phyloP scores from a whole-genome alignment of 345 rosid genomes.

The Populus pruinosa region DNA sequence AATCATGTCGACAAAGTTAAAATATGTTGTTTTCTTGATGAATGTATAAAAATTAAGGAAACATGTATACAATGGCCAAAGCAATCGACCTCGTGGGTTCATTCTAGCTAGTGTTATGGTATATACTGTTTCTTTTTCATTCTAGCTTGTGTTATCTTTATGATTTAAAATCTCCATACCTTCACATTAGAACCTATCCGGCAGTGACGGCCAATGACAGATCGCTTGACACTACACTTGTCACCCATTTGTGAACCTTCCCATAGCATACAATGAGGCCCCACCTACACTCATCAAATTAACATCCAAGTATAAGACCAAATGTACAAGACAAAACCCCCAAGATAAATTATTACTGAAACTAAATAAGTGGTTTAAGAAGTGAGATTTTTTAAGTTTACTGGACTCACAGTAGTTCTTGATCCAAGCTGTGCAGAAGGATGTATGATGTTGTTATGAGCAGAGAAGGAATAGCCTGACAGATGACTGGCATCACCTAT shows the following conservation, averaged over 20 bases:
- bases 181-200: conserved; percentile 94
- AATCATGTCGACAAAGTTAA: background rate
- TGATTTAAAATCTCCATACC: conserved; percentile 41
- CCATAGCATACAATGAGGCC: conserved; percentile 87
- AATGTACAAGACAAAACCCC: background rate
- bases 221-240: conserved; percentile 92
- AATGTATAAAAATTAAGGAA: background rate
- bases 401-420: conserved; percentile 70
- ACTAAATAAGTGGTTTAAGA: background rate
- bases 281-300: conserved; percentile 53
- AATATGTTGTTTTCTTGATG: background rate
- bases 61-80: background rate
- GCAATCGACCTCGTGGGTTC: background rate
- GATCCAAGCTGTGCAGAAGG: conserved; percentile 81
- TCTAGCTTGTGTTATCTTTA: background rate
- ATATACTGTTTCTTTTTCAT: background rate
- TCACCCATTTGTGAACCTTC: conserved; percentile 97
- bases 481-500: conserved; percentile 81
- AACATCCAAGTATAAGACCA: background rate
- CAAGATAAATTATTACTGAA: background rate
- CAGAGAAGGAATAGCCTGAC: conserved; percentile 76
- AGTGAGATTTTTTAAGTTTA: background rate
- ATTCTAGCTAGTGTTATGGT: too few relatives aligned
- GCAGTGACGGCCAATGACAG: conserved; percentile 94
- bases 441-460: conserved; percentile 74